Percentiles rank a stretch among this genome's conserved stretches.
phyloP scores from a whole-genome alignment of 2,329 filamentous ascomycete genomes.

The Stagonosporopsis tanaceti region DNA sequence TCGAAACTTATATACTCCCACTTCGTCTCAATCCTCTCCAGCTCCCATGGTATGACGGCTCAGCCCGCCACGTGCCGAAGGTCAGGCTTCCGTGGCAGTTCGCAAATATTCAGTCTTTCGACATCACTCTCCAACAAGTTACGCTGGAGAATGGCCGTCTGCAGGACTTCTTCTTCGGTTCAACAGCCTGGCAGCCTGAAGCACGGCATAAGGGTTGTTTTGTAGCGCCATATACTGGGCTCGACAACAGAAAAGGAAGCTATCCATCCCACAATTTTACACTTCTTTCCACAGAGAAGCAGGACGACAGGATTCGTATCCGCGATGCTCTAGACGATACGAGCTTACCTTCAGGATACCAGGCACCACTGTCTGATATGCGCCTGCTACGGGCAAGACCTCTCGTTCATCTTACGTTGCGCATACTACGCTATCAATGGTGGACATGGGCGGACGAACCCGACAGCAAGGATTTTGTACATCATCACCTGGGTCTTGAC shows the following conservation, averaged over 20 bases:
- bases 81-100: conserved; percentile 24
- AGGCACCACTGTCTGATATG: conserved; percentile 7
- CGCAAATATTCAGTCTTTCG: conserved; percentile 24
- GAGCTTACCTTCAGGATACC: not conserved
- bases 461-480: not conserved
- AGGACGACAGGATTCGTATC: not conserved
- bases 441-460: conserved; percentile 27
- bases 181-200: conserved; percentile 9
- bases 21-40: conserved; percentile 19
- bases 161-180: conserved; percentile 2
- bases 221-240: conserved; percentile 17
- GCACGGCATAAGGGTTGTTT: conserved; percentile 19
- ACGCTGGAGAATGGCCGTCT: conserved; percentile 18
- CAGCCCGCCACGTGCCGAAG: not conserved
- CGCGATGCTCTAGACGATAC: not conserved
- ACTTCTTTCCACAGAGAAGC: conserved; percentile 3
- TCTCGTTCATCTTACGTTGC: conserved; percentile 28
- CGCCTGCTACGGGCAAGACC: conserved; percentile 20
- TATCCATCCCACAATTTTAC: conserved; percentile 12
- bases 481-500: conserved; percentile 32
- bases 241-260: not conserved
- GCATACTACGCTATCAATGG: conserved; percentile 23
- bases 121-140: conserved; percentile 26
- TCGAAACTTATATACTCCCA: conserved; percentile 30
- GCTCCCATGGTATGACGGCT: not conserved